Evolutionary conservation across 1,284 basidiomycete genomes (phyloP).

Genomic region (Ganoderma lingzhi): DNA sequence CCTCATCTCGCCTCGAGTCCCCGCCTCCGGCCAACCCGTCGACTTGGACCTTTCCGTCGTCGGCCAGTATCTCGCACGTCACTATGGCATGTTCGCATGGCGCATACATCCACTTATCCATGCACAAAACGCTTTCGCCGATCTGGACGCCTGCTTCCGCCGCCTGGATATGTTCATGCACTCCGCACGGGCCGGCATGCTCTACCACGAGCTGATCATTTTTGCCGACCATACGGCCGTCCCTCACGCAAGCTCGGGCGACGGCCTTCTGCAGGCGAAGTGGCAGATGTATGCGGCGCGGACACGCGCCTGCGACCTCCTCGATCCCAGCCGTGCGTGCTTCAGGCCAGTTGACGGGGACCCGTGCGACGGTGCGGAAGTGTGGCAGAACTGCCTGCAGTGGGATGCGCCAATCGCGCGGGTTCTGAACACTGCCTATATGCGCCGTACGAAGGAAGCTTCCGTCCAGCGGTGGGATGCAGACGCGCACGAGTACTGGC

Average conservation of each 20-base stretch:
- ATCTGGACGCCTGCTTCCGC: not conserved
- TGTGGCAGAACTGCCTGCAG: not conserved
- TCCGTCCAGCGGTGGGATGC: not conserved
- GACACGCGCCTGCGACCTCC: not conserved
- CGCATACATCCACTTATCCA: not conserved
- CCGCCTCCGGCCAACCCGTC: not conserved
- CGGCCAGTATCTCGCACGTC: not conserved
- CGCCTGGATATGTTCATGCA: not conserved
- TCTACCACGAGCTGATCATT: not conserved
- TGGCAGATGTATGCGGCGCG: not conserved
- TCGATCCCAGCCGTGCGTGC: not conserved
- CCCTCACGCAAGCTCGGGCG: not conserved
- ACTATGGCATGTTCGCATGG: not conserved
- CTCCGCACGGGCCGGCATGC: not conserved
- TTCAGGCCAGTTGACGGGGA: not conserved
- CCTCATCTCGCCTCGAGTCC: not conserved
- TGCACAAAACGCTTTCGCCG: not conserved
- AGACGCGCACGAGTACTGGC: not conserved
- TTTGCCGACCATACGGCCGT: not conserved
- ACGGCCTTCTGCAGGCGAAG: no score
- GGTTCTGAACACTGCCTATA: not conserved
- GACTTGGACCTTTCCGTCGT: not conserved
- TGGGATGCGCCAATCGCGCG: not conserved
- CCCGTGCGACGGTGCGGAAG: not conserved
- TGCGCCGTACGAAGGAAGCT: not conserved